phyloP scores from a whole-genome alignment of 2,329 filamentous ascomycete genomes.

The Alternaria triticimaculans region DNA sequence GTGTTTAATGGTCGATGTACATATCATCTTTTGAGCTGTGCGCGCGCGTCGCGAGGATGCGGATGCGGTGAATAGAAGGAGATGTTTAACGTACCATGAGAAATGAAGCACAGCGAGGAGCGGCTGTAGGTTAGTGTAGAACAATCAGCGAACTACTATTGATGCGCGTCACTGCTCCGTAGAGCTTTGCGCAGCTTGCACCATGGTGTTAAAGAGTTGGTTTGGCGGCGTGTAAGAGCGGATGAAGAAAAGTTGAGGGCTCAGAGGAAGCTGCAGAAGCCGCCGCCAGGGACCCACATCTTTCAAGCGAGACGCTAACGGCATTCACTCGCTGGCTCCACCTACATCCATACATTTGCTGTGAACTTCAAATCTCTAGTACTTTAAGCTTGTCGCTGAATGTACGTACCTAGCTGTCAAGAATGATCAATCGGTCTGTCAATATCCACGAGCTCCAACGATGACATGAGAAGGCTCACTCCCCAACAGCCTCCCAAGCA shows the following conservation, averaged over 20 bases:
- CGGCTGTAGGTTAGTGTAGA: not conserved
- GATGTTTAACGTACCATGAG: slow-evolving; percentile 17
- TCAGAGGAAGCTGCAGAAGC: not conserved
- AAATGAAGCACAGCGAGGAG: not conserved
- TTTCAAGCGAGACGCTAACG: slow-evolving; percentile 10
- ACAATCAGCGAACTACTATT: not conserved
- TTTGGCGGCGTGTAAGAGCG: not conserved
- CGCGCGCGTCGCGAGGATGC: slow-evolving; percentile 1
- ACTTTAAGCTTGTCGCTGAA: not conserved
- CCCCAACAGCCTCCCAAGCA: slow-evolving; percentile 50
- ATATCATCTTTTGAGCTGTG: slow-evolving; percentile 42
- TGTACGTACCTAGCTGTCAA: not conserved
- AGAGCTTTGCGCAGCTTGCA: not conserved
- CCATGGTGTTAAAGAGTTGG: not conserved
- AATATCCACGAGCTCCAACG: not conserved
- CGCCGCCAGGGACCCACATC: slow-evolving; percentile 9
- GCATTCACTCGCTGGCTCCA: not conserved
- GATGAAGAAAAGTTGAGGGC: slow-evolving; percentile 14
- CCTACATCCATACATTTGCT: not conserved
- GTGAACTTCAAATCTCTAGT: not conserved
- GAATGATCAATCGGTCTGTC: not conserved
- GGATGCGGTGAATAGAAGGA: slow-evolving; percentile 4
- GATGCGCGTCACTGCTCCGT: not conserved
- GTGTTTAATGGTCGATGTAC: slow-evolving; percentile 46
- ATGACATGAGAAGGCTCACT: slow-evolving; percentile 1